These are phyloP conservation scores for Erythrophleum fordii DNA, from an alignment of 306 rosid species.

Conservation along the genomic window DNA sequence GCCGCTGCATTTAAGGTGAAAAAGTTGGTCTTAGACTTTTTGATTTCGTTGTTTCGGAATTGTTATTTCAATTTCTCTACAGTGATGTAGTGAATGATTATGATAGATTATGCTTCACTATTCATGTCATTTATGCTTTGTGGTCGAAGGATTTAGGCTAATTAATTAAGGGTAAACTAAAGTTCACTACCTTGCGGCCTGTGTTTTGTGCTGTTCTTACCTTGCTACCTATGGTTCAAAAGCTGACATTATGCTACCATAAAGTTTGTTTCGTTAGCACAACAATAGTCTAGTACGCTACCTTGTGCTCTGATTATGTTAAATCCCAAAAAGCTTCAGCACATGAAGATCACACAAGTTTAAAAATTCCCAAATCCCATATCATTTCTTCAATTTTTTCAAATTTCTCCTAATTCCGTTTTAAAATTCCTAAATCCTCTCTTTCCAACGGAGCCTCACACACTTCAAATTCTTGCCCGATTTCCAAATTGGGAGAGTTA, in stretches of 20 bases:
- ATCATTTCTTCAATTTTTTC: not conserved
- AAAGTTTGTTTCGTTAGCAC: not conserved
- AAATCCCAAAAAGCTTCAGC: not conserved
- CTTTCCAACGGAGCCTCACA: too few relatives aligned
- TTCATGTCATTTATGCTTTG: not conserved
- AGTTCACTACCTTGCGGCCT: not conserved
- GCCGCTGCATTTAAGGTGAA: conserved; percentile 99
- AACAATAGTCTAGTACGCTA: too few relatives aligned
- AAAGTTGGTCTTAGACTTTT: not conserved
- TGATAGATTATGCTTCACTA: not conserved
- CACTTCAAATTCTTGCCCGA: too few relatives aligned
- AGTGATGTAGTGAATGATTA: not conserved
- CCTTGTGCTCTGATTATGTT: not conserved
- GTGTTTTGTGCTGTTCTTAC: not conserved
- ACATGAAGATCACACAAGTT: not conserved
- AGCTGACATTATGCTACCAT: not conserved
- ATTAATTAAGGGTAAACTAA: not conserved
- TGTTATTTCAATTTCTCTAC: not conserved
- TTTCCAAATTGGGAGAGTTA: too few relatives aligned
- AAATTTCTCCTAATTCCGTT: not conserved
- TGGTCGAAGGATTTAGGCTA: not conserved
- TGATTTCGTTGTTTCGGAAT: not conserved
- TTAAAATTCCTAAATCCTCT: too few relatives aligned
- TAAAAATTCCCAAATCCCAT: not conserved
- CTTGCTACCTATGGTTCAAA: not conserved